Base-by-base conservation (phyloP, 192 early-diverging fungal genomes). In the Entrophospora sp. region DNA sequence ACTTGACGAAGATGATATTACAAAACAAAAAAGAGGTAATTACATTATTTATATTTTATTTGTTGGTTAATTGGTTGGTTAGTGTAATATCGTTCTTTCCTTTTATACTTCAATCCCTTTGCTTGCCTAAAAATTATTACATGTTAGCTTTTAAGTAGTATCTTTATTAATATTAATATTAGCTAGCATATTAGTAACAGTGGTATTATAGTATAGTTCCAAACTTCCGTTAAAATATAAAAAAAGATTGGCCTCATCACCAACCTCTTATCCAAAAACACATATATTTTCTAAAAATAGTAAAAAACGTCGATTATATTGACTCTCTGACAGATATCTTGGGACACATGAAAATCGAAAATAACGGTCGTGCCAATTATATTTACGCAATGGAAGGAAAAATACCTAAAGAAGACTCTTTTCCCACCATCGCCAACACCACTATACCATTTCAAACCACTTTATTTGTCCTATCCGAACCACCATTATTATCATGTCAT, bases 1-100 rank as follows among this genome's bases (percentile, higher is more conserved):
- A 57, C 27, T 57, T 34, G 53, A 57, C 30, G 53, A 57, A 25
- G 53, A 57, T 34, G 53, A 57, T 16, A 57, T 16, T 14, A 14
- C 24, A 32, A 28, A 9, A 32, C 24, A 57, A 32, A 28, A 35
- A 57, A 28, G 53, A 30, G 20, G n/a, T n/a, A n/a, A n/a, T n/a
- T n/a, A n/a, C n/a, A n/a, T n/a, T n/a, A n/a, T n/a, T n/a, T n/a
- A n/a, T n/a, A n/a, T n/a, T n/a, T n/a, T n/a, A n/a, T n/a, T n/a
- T n/a, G n/a, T n/a, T n/a, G n/a, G n/a, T n/a, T n/a, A n/a, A n/a
- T n/a, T n/a, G n/a, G n/a, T n/a, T n/a, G n/a, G n/a, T n/a, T n/a
- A n/a, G n/a, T n/a, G n/a, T n/a, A n/a, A n/a, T n/a, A 25, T 20
- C 24, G 31, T 10, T 9, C 2, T 5, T 16, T 43, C 13, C 40